These are phyloP conservation scores for Euphorbia celastroides DNA, from an alignment of 441 rosid genomes.

Conservation along the genomic window DNA sequence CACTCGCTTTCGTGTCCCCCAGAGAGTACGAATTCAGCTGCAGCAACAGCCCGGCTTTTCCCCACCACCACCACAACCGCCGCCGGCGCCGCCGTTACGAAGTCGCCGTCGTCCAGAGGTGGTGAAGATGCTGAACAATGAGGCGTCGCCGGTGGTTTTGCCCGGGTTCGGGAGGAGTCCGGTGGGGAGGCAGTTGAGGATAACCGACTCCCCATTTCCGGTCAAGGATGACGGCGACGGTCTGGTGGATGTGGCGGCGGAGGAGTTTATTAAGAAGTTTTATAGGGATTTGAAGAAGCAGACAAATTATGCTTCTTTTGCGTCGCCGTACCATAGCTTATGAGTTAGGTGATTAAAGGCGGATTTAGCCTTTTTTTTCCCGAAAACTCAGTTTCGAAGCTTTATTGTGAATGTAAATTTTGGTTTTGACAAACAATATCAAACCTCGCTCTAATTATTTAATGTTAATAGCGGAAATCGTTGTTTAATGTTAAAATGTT, in stretches of 20 bases:
- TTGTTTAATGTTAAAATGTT: too few relatives aligned
- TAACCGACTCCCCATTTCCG: conserved; percentile 90
- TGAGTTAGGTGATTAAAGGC: conserved; percentile 29
- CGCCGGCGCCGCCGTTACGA: conserved; percentile 35
- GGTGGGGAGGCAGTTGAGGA: conserved; percentile 63
- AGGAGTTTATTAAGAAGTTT: conserved; percentile 70
- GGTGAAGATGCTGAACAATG: conserved; percentile 53
- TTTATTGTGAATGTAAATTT: too few relatives aligned
- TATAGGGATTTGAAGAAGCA: conserved; percentile 54
- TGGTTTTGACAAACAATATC: too few relatives aligned
- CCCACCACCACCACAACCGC: conserved; percentile 35
- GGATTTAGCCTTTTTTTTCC: too few relatives aligned
- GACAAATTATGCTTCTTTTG: conserved; percentile 23
- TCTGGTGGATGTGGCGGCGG: conserved; percentile 69
- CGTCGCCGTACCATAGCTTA: conserved; percentile 28
- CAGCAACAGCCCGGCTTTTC: conserved; percentile 50
- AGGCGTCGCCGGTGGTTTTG: conserved; percentile 38
- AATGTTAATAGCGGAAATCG: too few relatives aligned
- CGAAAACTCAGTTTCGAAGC: too few relatives aligned
- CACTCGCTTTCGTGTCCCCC: conserved; percentile 33
- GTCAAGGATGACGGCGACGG: conserved; percentile 49
- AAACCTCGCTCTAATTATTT: background rate
- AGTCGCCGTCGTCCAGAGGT: conserved; percentile 50
- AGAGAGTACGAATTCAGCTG: conserved; percentile 80
- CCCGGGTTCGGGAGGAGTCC: conserved; percentile 67